These are phyloP conservation scores for Selaginella moellendorffii DNA, from an alignment of 75 land plant species.

Conservation along the genomic window DNA sequence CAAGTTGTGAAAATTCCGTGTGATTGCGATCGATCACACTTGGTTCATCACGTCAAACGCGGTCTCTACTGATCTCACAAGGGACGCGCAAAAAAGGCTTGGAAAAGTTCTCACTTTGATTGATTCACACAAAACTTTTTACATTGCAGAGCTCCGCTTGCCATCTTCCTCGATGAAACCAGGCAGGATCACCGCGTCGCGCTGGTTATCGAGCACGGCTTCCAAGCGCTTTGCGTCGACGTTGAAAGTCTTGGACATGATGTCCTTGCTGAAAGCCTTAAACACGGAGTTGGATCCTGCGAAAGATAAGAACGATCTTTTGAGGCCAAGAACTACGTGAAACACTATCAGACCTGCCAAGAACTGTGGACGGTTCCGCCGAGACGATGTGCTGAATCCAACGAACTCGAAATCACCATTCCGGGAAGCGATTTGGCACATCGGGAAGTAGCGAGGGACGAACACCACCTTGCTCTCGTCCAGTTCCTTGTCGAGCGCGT, in stretches of 20 bases:
- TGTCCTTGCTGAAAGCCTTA: constrained; percentile 24
- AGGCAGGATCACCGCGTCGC: constrained; percentile 40
- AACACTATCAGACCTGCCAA: constrained; percentile 18
- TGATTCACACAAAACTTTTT: no score
- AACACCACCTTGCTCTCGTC: constrained; percentile 44
- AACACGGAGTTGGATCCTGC: constrained; percentile 45
- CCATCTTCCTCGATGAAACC: background rate
- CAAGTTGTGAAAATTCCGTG: no score
- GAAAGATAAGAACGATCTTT: background rate
- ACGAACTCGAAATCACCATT: constrained; percentile 51
- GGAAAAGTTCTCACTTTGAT: no score
- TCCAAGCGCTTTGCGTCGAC: constrained; percentile 19
- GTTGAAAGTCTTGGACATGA: constrained; percentile 45
- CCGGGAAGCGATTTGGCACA: constrained; percentile 61
- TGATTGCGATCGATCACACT: no score
- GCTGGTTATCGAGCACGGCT: constrained; percentile 22
- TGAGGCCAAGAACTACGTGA: background rate
- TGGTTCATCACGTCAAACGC: no score
- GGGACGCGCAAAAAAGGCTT: no score
- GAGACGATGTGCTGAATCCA: constrained; percentile 61
- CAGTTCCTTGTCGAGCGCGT: constrained; percentile 34
- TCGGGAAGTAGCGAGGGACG: constrained; percentile 56
- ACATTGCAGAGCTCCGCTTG: no score
- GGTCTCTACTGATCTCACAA: no score
- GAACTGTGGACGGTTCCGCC: constrained; percentile 52